phyloP scores from a whole-genome alignment of 1,139 yeast genomes.

The Saccharomycopsis hybrid region DNA sequence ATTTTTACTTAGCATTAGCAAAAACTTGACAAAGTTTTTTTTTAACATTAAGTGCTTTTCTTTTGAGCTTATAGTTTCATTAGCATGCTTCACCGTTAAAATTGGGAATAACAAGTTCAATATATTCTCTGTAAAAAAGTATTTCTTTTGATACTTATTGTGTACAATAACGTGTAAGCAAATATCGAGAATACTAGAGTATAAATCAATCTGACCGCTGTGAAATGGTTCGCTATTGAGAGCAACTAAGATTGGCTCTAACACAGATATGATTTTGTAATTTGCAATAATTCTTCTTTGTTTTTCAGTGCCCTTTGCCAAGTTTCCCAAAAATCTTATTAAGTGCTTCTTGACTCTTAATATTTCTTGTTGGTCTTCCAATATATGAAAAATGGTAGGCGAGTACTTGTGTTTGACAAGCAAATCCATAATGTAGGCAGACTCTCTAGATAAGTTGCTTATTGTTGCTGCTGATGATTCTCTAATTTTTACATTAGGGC shows the following conservation, averaged over 20 bases:
- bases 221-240: background rate
- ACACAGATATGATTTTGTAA: constrained; percentile 9
- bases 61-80: background rate
- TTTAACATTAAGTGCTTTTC: constrained; percentile 7
- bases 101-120: constrained; percentile 12
- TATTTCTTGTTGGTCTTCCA: constrained; percentile 7
- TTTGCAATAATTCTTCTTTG: constrained; percentile 8
- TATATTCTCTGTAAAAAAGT: constrained; percentile 10
- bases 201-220: constrained; percentile 6
- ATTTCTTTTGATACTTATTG: constrained; percentile 14
- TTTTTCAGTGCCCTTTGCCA: constrained; percentile 14
- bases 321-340: constrained; percentile 10
- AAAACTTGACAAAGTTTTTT: constrained; percentile 18
- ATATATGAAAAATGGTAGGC: constrained; percentile 3
- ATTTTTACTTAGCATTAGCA: constrained; percentile 15
- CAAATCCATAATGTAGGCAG: constrained; percentile 3
- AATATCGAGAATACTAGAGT: constrained; percentile 12
- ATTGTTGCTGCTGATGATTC: constrained; percentile 14
- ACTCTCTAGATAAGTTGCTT: constrained; percentile 8
- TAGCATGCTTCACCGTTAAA: constrained; percentile 3
- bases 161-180: constrained; percentile 13
- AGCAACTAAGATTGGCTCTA: constrained; percentile 9
- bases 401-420: constrained; percentile 4
- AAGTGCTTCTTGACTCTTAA: constrained; percentile 10
- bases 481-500: background rate